Percentiles rank a stretch among this genome's conserved stretches.
Conservation (phyloP, 1,139 yeast genomes). For the Arxiozyma telluris region DNA sequence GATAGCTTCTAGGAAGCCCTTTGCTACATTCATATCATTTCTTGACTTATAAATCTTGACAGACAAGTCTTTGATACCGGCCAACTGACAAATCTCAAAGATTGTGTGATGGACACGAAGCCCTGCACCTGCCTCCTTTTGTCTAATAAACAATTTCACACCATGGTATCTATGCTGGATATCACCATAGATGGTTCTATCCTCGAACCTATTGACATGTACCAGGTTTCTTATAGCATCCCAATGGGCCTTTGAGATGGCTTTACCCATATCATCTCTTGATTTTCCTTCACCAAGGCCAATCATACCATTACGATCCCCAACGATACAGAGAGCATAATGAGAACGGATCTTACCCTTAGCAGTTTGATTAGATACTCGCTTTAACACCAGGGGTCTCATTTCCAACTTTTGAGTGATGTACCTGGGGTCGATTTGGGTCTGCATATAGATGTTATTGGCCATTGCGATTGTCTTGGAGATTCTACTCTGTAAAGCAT, state of each 20-base stretch:
- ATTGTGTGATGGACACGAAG: slow-evolving; percentile 85
- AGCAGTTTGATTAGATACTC: slow-evolving; percentile 86
- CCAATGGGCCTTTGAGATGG: slow-evolving; percentile 85
- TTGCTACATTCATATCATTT: slow-evolving; percentile 90
- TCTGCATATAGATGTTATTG: slow-evolving; percentile 54
- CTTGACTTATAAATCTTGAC: slow-evolving; percentile 89
- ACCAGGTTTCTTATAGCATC: slow-evolving; percentile 82
- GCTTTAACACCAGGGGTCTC: slow-evolving; percentile 62
- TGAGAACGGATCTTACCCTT: slow-evolving; percentile 86
- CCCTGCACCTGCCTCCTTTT: slow-evolving; percentile 94
- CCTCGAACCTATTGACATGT: slow-evolving; percentile 77
- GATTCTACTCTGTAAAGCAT: slow-evolving; percentile 11
- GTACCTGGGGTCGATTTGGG: slow-evolving; percentile 65
- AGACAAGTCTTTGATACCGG: slow-evolving; percentile 88
- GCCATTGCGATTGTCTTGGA: slow-evolving; percentile 35
- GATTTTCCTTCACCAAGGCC: slow-evolving; percentile 96
- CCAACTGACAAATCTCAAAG: slow-evolving; percentile 86
- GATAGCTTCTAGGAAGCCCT: slow-evolving; percentile 83
- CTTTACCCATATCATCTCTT: slow-evolving; percentile 65
- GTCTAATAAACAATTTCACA: slow-evolving; percentile 67
- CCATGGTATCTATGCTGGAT: slow-evolving; percentile 81
- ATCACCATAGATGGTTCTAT: slow-evolving; percentile 84
- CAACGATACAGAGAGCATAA: slow-evolving; percentile 83
- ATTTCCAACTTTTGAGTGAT: slow-evolving; percentile 50
- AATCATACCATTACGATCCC: slow-evolving; percentile 87